phyloP scores from a whole-genome alignment of 805 yeast species.

The Wickerhamiella galacta region DNA sequence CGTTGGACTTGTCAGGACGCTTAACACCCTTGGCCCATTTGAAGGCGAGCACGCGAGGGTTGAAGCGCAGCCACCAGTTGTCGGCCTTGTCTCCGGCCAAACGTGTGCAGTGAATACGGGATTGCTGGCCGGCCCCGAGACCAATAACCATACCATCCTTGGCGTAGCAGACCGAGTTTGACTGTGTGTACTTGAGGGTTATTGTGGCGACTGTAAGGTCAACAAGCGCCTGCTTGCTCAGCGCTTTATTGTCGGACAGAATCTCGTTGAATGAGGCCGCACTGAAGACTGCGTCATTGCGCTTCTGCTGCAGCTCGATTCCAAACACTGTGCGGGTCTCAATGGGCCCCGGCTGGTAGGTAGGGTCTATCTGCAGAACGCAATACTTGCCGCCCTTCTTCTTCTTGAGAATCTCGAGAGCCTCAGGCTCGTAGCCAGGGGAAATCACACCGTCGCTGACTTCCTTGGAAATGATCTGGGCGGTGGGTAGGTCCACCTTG shows the following conservation, averaged over 20 bases:
- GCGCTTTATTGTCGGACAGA: constrained; percentile 68
- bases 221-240: constrained; percentile 81
- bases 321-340: constrained; percentile 97
- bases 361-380: constrained; percentile 89
- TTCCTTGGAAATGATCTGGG: constrained; percentile 91
- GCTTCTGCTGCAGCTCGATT: constrained; percentile 84
- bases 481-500: constrained; percentile 91
- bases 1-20: constrained; percentile 97
- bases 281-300: constrained; percentile 94
- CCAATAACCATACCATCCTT: constrained; percentile 99
- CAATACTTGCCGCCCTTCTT: constrained; percentile 97
- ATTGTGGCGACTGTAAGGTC: constrained; percentile 96
- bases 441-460: constrained; percentile 98
- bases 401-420: constrained; percentile 69
- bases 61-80: constrained; percentile 99
- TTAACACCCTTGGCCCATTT: constrained; percentile 97
- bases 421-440: constrained; percentile 89
- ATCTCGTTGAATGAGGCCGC: constrained; percentile 81
- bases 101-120: constrained; percentile 97
- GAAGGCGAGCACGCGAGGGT: constrained; percentile 80
- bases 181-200: constrained; percentile 93
- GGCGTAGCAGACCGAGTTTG: constrained; percentile 96
- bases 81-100: constrained; percentile 99
- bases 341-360: constrained; percentile 59
- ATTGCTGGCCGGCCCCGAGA: constrained; percentile 98